Evolutionary conservation across 805 yeast species (phyloP), one percentile per base, ranked within the genome.

Genomic region (Kuraishia floccosa): DNA sequence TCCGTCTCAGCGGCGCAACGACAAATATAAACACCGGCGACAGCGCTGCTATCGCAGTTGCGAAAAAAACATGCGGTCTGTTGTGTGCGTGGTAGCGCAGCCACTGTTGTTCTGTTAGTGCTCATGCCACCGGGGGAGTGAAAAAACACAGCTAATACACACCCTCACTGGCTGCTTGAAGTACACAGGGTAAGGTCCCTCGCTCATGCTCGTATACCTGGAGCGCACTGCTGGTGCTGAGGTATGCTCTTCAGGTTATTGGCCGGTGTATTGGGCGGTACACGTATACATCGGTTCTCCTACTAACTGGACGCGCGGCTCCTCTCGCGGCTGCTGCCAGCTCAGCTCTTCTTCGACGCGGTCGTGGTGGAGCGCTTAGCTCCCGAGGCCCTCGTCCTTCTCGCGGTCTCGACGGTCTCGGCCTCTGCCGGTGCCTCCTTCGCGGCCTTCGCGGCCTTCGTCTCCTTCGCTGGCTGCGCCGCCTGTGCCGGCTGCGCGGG

Each of bases 51-150:
- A 81, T 62, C 23, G 63, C 62, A 14, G 72, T 66, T 18, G 85
- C 63, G 47, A 65, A 74, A 50, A 80, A 76, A 39, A 79, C 60
- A 55, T 80, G 84, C 25, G 93, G 93, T 49, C 74, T 72, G 41
- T 70, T 71, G 57, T 80, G 79, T 16, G 87, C 81, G 43, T 75
- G 76, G 57, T 72, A 80, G 51, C 87, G 77, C 41, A 66, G 53
- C 82, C 82, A 76, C 80, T 73, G 39, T n/a, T 35, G 9, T 27
- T 8, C 14, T 26, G 50, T 44, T 52, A 46, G 52, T 47, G 43
- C 18, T 13, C 12, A 45, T 44, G 38, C 10, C 7, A 19, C 22
- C 9, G 22, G 22, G 22, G 22, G 22, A 7, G 22, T 19, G n/a
- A n/a, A 20, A 17, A 5, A 13, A n/a, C 4, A 9, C 21, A 9